Percentiles rank a stretch among this genome's conserved stretches.
Conservation (phyloP, 2,329 filamentous ascomycete genomes). For the Colletotrichum sp. region DNA sequence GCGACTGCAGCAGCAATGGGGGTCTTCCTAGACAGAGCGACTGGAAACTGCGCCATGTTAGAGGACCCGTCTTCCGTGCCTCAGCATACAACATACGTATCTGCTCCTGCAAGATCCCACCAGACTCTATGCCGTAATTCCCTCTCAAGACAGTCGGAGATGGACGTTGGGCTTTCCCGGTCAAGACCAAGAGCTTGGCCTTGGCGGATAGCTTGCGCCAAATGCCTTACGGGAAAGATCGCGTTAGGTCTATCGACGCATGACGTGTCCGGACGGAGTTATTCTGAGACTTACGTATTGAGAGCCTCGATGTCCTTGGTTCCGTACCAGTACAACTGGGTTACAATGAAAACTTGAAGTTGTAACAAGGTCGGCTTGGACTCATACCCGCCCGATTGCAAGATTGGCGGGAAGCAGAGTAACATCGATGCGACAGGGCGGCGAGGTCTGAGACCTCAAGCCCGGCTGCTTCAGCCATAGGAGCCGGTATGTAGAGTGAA, state of each 20-base stretch:
- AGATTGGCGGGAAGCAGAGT: constrained; percentile 30
- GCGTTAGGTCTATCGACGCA: background rate
- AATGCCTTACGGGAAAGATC: background rate
- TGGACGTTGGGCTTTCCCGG: background rate
- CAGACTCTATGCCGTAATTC: background rate
- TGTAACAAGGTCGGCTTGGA: constrained; percentile 28
- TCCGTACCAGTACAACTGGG: constrained; percentile 34
- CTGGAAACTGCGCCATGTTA: background rate
- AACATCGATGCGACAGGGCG: constrained; percentile 26
- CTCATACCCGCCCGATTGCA: constrained; percentile 30
- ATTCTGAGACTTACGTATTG: constrained; percentile 29
- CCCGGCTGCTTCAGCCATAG: constrained; percentile 24
- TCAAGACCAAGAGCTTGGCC: background rate
- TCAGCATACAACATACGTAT: background rate
- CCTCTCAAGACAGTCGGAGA: background rate
- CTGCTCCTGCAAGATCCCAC: background rate
- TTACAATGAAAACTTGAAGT: constrained; percentile 10
- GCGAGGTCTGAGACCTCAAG: constrained; percentile 23
- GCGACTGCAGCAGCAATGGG: background rate
- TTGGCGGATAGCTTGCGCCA: background rate
- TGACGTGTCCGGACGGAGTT: no score
- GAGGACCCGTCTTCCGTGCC: background rate
- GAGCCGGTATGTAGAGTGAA: constrained; percentile 28
- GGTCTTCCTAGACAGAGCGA: background rate
- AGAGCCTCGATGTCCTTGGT: constrained; percentile 33